These are phyloP conservation scores for Salix viminalis DNA, from an alignment of 345 rosid species.

Conservation along the genomic window DNA sequence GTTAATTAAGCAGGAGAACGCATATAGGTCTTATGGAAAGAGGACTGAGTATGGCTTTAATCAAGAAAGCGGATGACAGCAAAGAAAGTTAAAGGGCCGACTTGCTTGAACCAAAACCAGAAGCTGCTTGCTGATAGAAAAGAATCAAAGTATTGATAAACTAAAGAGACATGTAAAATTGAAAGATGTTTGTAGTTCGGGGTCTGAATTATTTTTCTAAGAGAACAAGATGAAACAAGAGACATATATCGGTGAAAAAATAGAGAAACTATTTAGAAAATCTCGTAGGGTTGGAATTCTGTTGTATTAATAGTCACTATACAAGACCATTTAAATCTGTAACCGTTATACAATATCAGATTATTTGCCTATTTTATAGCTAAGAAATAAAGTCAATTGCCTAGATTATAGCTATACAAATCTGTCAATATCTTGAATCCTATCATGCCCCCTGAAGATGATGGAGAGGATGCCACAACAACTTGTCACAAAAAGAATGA, in stretches of 20 bases:
- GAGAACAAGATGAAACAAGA: background rate
- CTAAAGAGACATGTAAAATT: background rate
- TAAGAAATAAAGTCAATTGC: no score
- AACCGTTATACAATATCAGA: no score
- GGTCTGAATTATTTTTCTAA: background rate
- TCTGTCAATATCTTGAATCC: no score
- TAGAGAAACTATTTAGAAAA: no score
- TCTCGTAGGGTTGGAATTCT: no score
- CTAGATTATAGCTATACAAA: no score
- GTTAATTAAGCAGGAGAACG: slow-evolving; percentile 12
- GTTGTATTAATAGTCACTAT: no score
- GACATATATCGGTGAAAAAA: background rate
- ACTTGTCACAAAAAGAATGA: no score
- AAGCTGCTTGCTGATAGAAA: slow-evolving; percentile 6
- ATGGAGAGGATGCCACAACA: no score
- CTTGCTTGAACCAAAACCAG: background rate
- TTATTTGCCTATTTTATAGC: no score
- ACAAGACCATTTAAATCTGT: no score
- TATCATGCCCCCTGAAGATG: no score
- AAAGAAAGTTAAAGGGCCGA: background rate
- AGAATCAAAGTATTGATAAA: background rate
- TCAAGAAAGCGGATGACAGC: background rate
- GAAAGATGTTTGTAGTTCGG: background rate
- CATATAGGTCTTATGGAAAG: background rate
- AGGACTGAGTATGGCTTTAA: background rate